Base-by-base conservation (phyloP, 768 basidiomycete genomes). In the Russula sp. region DNA sequence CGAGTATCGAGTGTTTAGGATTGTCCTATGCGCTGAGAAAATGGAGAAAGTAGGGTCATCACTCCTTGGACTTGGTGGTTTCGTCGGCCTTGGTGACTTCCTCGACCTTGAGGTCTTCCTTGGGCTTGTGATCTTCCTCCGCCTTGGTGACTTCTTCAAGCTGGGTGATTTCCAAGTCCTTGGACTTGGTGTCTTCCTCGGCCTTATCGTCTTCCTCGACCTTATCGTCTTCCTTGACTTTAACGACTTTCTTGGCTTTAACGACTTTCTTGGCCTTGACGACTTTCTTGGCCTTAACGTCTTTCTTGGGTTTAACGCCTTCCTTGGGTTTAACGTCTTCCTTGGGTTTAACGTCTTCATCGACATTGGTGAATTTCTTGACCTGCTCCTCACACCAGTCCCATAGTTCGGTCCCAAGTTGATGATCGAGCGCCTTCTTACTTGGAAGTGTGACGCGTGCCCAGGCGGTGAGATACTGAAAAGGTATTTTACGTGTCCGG, bases 301-400 rank as follows among this genome's bases (percentile, higher is more conserved):
- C 20, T 6, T n/a, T n/a, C 16, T 28, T 51, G 18, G 18, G 5
- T 3, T 46, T 46, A n/a, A 8, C 10, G 10, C 1, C 32, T 34
- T 34, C 10, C 9, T 34, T 9, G 32, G 1, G 9, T 9, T 34
- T 34, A 30, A 5, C 5, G 28, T 30, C 30, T 30, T 30, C 30
- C 30, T 30, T 30, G 30, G 30, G 1, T 30, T 44, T 44, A 6
- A 18, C 20, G 42, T 20, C 20, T 6, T n/a, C 42, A 13, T 42
- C 6, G 42, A 10, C 18, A 7, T 44, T 44, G 42, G 42, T 9
- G 42, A 0, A 20, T 20, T 44, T 9, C 8, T 59, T 62, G 20
- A 63, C 49, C 32, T 69, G 69, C 38, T 70, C 69, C 64, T 73
- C 72, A 5, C 71, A 59, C 69, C 69, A 72, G 2, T 58, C 42